phyloP scores from a whole-genome alignment of 2,329 filamentous ascomycete species.

The Venturia pyrina region DNA sequence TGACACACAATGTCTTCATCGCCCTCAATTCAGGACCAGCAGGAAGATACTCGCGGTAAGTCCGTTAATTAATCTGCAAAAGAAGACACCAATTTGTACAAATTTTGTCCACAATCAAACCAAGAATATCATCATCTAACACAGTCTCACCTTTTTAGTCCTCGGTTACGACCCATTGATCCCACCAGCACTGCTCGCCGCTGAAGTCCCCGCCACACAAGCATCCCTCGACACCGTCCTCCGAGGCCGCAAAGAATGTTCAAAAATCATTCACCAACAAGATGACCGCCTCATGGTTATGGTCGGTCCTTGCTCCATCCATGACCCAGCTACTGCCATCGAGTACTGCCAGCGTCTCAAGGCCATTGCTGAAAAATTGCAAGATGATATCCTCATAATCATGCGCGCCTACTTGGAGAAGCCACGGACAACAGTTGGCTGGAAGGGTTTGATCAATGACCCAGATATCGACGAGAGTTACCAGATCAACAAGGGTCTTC shows the following conservation, averaged over 20 bases:
- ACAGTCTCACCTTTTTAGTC: slow-evolving; percentile 43
- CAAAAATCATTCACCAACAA: slow-evolving; percentile 66
- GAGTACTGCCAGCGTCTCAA: slow-evolving; percentile 81
- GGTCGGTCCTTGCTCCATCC: slow-evolving; percentile 92
- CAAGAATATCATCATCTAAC: background rate
- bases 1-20: background rate
- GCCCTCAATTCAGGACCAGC: background rate
- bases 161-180: slow-evolving; percentile 90
- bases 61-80: background rate
- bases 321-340: slow-evolving; percentile 78
- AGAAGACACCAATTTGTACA: background rate
- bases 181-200: slow-evolving; percentile 74
- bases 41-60: slow-evolving; percentile 4
- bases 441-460: slow-evolving; percentile 99
- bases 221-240: slow-evolving; percentile 57
- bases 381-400: slow-evolving; percentile 76
- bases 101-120: background rate
- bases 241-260: slow-evolving; percentile 57
- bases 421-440: slow-evolving; percentile 93
- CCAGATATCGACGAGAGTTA: slow-evolving; percentile 95
- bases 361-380: slow-evolving; percentile 66
- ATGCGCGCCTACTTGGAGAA: slow-evolving; percentile 99
- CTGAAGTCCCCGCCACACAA: slow-evolving; percentile 63
- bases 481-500: slow-evolving; percentile 97
- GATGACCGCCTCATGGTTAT: slow-evolving; percentile 88